Percentiles rank a stretch among this genome's conserved stretches.
phyloP scores from a whole-genome alignment of 1,284 basidiomycete genomes.

The Ceratobasidium sp. region DNA sequence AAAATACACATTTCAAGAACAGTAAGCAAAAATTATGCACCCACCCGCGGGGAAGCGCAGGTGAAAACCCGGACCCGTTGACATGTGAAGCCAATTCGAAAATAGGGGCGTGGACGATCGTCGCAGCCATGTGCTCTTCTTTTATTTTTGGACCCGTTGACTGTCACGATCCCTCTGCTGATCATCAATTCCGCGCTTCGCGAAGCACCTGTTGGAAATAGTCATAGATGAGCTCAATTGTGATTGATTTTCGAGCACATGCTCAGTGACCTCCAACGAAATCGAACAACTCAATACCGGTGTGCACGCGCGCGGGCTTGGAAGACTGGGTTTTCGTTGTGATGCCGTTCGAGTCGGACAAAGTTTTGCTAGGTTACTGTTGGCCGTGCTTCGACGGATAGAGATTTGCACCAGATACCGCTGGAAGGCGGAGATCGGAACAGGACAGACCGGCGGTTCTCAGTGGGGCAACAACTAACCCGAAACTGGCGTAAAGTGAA shows the following conservation, averaged over 20 bases:
- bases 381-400: background rate
- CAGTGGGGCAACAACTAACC: background rate
- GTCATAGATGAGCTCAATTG: background rate
- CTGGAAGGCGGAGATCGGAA: constrained; percentile 6
- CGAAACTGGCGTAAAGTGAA: background rate
- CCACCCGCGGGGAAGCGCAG: background rate
- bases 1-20: background rate
- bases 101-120: background rate
- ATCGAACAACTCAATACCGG: background rate
- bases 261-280: background rate
- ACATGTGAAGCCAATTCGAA: constrained; percentile 3
- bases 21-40: background rate
- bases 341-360: background rate
- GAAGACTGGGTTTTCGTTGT: background rate
- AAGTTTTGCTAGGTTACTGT: background rate
- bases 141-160: constrained; percentile 9
- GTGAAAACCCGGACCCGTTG: background rate
- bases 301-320: background rate
- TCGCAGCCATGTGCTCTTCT: constrained; percentile 6
- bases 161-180: background rate
- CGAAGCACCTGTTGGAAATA: background rate
- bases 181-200: background rate
- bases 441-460: background rate
- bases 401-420: background rate
- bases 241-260: background rate